Percentiles rank a stretch among this genome's conserved stretches.
phyloP scores from a whole-genome alignment of 768 basidiomycete species.

The Tulasnella calospora region DNA sequence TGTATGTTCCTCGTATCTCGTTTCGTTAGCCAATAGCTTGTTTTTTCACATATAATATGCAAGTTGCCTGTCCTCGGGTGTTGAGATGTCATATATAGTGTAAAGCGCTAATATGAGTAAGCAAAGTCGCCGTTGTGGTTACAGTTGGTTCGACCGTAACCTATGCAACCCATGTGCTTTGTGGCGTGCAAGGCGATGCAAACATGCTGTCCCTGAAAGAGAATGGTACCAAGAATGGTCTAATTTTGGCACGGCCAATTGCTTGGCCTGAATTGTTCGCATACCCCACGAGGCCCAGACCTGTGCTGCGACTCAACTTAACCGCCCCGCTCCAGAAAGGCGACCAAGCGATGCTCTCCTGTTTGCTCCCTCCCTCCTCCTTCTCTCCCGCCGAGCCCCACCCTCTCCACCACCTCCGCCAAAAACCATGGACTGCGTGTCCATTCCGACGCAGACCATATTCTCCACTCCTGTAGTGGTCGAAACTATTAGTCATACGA shows the following conservation, averaged over 20 bases:
- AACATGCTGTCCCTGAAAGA: neutral
- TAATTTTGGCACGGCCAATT: neutral
- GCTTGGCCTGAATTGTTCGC: neutral
- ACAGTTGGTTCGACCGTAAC: no score
- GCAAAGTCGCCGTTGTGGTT: no score
- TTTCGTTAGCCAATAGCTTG: no score
- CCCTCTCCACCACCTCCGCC: neutral
- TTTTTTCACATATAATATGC: no score
- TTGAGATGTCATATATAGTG: no score
- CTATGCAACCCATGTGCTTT: neutral
- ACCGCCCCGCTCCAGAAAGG: neutral
- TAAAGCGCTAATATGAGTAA: no score
- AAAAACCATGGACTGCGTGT: neutral
- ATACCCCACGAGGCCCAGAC: neutral
- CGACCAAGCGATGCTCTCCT: neutral
- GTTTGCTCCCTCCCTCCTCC: neutral
- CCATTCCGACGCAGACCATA: neutral
- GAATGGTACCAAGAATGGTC: neutral
- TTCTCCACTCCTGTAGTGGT: neutral
- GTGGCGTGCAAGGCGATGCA: neutral
- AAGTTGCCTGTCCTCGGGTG: no score
- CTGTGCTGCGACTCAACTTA: neutral
- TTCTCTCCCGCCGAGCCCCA: neutral
- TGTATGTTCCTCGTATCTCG: no score
- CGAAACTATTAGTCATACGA: neutral